Evolutionary conservation across 805 yeast genomes (phyloP).

Genomic region (Pichia occidentalis): DNA sequence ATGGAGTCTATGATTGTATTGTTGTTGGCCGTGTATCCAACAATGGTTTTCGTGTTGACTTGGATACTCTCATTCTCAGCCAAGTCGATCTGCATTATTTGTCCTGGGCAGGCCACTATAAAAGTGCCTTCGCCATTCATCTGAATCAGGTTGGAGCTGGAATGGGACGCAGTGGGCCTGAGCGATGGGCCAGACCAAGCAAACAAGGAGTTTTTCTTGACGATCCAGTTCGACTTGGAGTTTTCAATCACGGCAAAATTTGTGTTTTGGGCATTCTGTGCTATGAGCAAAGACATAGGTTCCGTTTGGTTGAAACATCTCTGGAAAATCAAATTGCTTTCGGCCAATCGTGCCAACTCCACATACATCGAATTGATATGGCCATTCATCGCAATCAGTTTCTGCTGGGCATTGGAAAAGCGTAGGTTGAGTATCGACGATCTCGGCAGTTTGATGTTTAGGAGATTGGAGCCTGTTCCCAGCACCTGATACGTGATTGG

Average conservation of each 20-base stretch:
- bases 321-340: conserved; percentile 26
- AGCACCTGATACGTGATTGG: conserved; percentile 37
- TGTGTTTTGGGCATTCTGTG: conserved; percentile 31
- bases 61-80: conserved; percentile 32
- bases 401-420: conserved; percentile 33
- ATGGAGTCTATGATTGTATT: conserved; percentile 1
- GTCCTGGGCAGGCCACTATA: conserved; percentile 36
- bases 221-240: conserved; percentile 29
- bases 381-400: conserved; percentile 41
- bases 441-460: conserved; percentile 40
- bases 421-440: conserved; percentile 33
- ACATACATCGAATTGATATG: conserved; percentile 27
- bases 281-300: conserved; percentile 30
- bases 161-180: neutral
- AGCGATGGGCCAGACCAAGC: conserved; percentile 40
- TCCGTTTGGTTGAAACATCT: conserved; percentile 27
- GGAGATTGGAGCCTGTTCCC: conserved; percentile 33
- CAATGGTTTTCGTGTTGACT: conserved; percentile 34
- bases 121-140: conserved; percentile 34
- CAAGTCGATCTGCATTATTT: conserved; percentile 33
- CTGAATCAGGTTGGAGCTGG: conserved; percentile 11
- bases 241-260: conserved; percentile 30
- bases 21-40: conserved; percentile 29
- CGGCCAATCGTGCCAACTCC: conserved; percentile 21
- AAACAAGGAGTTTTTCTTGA: conserved; percentile 33